Conservation (phyloP, 1,139 yeast species). For the Lodderomyces pseudojiufengensis region DNA sequence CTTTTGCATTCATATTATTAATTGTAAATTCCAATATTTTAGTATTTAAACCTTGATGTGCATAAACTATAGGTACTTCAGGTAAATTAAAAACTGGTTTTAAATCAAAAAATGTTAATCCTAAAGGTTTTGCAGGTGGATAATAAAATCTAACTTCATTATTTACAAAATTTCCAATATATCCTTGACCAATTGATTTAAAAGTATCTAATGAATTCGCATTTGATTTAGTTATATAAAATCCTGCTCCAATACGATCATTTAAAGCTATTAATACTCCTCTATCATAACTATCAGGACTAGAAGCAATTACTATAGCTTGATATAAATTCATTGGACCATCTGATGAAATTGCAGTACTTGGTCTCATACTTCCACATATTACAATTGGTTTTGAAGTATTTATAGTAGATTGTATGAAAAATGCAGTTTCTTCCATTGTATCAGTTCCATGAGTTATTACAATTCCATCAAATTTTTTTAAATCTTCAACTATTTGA, state of each 20-base stretch:
- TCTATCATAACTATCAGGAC: conserved; percentile 47
- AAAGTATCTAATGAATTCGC: conserved; percentile 69
- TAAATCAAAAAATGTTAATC: conserved; percentile 39
- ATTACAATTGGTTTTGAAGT: conserved; percentile 59
- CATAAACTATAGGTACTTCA: conserved; percentile 52
- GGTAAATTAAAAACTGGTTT: conserved; percentile 23
- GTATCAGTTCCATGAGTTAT: conserved; percentile 76
- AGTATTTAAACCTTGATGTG: conserved; percentile 58
- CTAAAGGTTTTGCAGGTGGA: conserved; percentile 59
- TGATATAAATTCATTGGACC: conserved; percentile 73
- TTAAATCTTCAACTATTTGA: conserved; percentile 42
- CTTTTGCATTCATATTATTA: conserved; percentile 42
- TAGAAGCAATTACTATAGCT: conserved; percentile 62
- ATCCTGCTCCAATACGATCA: conserved; percentile 66
- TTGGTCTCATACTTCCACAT: conserved; percentile 74
- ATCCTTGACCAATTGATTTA: conserved; percentile 66
- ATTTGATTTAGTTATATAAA: conserved; percentile 65
- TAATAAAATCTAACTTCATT: conserved; percentile 62
- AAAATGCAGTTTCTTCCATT: conserved; percentile 68
- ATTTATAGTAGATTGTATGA: conserved; percentile 56
- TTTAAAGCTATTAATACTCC: conserved; percentile 64
- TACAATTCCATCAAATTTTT: conserved; percentile 52
- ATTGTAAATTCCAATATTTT: conserved; percentile 43
- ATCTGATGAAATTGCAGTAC: conserved; percentile 65
- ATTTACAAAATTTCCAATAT: conserved; percentile 65